These are phyloP conservation scores for Nicotiana attenuata DNA, from an alignment of 257 asterid species.

Conservation along the genomic window DNA sequence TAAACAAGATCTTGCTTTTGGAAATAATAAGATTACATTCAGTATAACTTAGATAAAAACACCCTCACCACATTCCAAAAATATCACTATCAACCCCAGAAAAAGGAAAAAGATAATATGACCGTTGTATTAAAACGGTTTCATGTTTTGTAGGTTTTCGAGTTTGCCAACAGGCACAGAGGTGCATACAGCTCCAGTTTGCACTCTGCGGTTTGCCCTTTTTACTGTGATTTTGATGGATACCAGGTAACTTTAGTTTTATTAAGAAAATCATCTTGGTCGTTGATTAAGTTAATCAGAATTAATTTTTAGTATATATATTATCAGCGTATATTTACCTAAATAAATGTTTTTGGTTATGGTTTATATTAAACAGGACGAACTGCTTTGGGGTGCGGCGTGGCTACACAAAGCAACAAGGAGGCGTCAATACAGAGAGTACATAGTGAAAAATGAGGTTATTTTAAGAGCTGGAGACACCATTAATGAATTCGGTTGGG, in stretches of 20 bases:
- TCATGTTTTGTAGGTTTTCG: conserved; percentile 52
- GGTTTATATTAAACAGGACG: conserved; percentile 37
- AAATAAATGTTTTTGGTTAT: background rate
- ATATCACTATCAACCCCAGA: background rate
- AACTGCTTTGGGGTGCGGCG: conserved; percentile 86
- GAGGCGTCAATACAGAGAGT: conserved; percentile 59
- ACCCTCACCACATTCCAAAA: background rate
- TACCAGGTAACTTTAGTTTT: conserved; percentile 46
- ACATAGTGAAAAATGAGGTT: conserved; percentile 72
- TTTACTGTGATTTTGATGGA: conserved; percentile 80
- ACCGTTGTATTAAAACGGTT: conserved; percentile 20
- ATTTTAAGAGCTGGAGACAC: conserved; percentile 79
- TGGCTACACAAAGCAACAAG: conserved; percentile 95
- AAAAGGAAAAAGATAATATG: background rate
- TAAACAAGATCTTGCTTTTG: background rate
- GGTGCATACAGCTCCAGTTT: conserved; percentile 84
- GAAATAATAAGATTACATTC: background rate
- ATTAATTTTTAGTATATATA: too few relatives aligned
- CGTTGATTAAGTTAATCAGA: too few relatives aligned
- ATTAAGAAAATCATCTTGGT: background rate
- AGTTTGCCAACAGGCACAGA: conserved; percentile 82
- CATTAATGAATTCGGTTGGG: conserved; percentile 93
- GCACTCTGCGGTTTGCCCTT: conserved; percentile 71
- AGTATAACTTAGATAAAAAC: background rate
- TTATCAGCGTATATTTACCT: background rate